phyloP scores from a whole-genome alignment of 139 green algal species.

The Limnomonas spitsbergensis region DNA sequence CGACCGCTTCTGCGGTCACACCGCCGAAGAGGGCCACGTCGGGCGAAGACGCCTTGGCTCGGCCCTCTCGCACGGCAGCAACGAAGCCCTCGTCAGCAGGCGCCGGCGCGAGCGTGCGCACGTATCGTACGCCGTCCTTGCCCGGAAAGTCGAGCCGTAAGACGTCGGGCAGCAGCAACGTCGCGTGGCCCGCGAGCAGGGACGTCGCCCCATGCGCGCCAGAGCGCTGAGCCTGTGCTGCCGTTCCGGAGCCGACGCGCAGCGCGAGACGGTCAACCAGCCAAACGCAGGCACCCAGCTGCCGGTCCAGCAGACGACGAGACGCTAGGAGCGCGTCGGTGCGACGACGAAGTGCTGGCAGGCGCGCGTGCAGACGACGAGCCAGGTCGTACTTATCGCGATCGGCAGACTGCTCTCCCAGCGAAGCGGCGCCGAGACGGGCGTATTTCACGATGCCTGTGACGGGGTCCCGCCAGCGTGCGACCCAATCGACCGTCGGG shows the following conservation, averaged over 20 bases:
- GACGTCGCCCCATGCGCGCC: neutral
- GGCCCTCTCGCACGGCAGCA: neutral
- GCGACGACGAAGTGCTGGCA: neutral
- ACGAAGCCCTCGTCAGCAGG: neutral
- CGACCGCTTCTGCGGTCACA: neutral
- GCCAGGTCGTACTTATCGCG: too few relatives aligned
- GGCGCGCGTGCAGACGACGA: neutral
- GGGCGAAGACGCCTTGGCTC: neutral
- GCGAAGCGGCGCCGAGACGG: too few relatives aligned
- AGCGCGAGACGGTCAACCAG: neutral
- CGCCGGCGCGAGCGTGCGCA: neutral
- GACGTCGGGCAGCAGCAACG: neutral
- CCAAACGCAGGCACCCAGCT: neutral
- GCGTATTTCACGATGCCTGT: too few relatives aligned
- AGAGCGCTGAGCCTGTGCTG: neutral
- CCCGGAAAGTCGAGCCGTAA: neutral
- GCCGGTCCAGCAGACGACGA: too few relatives aligned
- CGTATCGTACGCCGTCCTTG: neutral
- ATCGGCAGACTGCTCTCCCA: too few relatives aligned
- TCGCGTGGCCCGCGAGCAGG: neutral
- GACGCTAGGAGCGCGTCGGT: neutral
- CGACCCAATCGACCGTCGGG: too few relatives aligned
- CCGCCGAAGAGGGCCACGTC: neutral
- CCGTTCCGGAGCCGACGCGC: neutral
- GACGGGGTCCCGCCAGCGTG: too few relatives aligned